phyloP scores from a whole-genome alignment of 192 early-diverging fungal genomes.

The Jimgerdemannia flammicorona region DNA sequence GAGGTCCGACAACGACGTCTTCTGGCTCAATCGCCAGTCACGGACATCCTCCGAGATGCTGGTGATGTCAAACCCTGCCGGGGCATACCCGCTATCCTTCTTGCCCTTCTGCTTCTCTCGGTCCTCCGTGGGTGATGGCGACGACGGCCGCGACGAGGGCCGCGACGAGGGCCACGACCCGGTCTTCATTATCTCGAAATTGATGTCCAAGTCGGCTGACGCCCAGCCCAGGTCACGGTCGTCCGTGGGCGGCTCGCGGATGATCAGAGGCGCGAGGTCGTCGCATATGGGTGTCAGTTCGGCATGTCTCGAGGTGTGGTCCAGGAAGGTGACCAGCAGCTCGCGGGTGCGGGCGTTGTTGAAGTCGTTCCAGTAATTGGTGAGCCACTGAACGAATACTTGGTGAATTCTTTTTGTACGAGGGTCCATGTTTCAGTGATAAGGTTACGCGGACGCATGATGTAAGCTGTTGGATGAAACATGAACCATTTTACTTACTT shows the following conservation, averaged over 20 bases:
- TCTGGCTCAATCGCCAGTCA: background rate
- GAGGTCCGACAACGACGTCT: background rate
- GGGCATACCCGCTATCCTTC: constrained; percentile 23
- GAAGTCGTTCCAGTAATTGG: constrained; percentile 34
- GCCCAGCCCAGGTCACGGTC: constrained; percentile 22
- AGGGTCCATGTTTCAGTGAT: background rate
- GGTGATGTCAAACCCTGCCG: background rate
- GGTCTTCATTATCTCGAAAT: constrained; percentile 6
- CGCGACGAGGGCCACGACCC: background rate
- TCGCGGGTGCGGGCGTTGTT: constrained; percentile 15
- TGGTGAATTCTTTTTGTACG: constrained; percentile 16
- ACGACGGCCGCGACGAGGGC: background rate
- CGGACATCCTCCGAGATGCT: background rate
- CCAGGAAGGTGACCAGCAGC: constrained; percentile 15
- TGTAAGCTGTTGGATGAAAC: background rate
- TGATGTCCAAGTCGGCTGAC: constrained; percentile 6
- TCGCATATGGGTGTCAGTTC: constrained; percentile 18
- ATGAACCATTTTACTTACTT: constrained; percentile 13
- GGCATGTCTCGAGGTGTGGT: constrained; percentile 10
- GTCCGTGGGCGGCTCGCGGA: constrained; percentile 13
- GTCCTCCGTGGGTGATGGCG: background rate
- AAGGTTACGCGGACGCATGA: constrained; percentile 1
- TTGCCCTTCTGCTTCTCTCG: constrained; percentile 4
- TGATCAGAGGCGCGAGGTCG: constrained; percentile 17
- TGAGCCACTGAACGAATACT: constrained; percentile 26